A percentile compares a stretch with the other conserved stretches of the same genome.
phyloP scores from a whole-genome alignment of 225 moss, liverwort and hornwort genomes.

The Bryoerythrophyllum caledonicum region DNA sequence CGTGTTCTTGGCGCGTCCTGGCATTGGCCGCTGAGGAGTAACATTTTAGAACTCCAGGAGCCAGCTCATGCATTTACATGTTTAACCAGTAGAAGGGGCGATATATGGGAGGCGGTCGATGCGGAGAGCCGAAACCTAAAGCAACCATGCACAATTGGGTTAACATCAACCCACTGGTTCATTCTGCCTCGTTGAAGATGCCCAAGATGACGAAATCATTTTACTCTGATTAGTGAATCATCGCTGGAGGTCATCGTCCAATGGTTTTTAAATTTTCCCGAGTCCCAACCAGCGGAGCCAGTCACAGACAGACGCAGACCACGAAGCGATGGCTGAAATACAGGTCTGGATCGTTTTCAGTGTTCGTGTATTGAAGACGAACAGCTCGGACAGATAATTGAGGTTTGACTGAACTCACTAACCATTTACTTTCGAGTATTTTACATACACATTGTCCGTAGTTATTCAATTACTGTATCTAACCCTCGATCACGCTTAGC shows the following conservation, averaged over 20 bases:
- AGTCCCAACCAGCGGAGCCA: background rate
- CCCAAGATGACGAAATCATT: slow-evolving; percentile 28
- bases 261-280: background rate
- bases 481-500: background rate
- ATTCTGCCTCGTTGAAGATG: background rate
- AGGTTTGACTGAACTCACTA: slow-evolving; percentile 8
- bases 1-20: background rate
- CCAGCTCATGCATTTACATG: background rate
- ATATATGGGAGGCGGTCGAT: background rate
- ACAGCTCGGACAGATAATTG: background rate
- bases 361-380: slow-evolving; percentile 3
- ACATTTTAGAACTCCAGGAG: background rate
- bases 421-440: background rate
- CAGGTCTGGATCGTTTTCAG: background rate
- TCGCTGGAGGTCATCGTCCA: slow-evolving; percentile 14
- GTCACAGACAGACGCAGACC: background rate
- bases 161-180: background rate
- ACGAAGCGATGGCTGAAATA: slow-evolving; percentile 7
- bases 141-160: background rate
- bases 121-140: slow-evolving; percentile 3
- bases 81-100: background rate
- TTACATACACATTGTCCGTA: slow-evolving; percentile 12
- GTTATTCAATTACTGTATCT: slow-evolving; percentile 17
- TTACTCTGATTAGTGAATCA: slow-evolving; percentile 28
- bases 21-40: background rate